These are phyloP conservation scores for Calonectria honghensis DNA, from an alignment of 2,329 filamentous ascomycete species.

Conservation along the genomic window DNA sequence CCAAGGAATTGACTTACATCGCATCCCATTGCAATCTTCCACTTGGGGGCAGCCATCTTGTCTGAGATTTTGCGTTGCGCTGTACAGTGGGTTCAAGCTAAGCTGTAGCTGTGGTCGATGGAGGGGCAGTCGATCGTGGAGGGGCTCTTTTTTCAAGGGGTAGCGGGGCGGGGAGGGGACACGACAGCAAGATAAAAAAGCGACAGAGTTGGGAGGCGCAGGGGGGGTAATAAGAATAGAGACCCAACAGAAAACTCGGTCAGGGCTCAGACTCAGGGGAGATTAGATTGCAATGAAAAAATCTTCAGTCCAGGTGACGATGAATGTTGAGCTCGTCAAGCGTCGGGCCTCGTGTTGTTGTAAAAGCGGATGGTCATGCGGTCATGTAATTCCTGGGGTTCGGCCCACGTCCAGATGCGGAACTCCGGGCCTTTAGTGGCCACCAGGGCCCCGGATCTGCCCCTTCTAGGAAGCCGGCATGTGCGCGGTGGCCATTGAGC, in stretches of 20 bases:
- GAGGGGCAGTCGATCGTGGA: constrained; percentile 2
- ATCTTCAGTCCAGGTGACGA: constrained; percentile 4
- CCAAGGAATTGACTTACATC: constrained; percentile 65
- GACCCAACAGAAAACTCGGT: constrained; percentile 27
- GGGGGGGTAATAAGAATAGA: background rate
- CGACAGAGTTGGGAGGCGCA: background rate
- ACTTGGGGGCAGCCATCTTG: constrained; percentile 66
- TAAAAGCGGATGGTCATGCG: constrained; percentile 22
- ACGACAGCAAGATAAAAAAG: background rate
- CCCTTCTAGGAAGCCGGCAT: constrained; percentile 42
- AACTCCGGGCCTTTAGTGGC: constrained; percentile 41
- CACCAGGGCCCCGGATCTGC: constrained; percentile 37
- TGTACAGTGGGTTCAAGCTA: constrained; percentile 21
- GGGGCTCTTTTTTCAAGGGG: constrained; percentile 6
- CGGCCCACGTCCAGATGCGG: constrained; percentile 39
- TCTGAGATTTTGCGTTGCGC: constrained; percentile 36
- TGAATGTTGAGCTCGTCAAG: constrained; percentile 15
- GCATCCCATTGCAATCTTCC: constrained; percentile 73
- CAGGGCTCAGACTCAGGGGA: constrained; percentile 13
- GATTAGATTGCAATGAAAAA: background rate
- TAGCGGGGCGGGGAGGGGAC: background rate
- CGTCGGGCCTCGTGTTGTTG: constrained; percentile 12
- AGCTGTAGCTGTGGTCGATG: constrained; percentile 22
- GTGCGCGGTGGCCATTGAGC: background rate
- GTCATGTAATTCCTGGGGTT: constrained; percentile 33